Base-by-base conservation (phyloP, 176 grass and related monocot species). In the Avena atlantica region DNA sequence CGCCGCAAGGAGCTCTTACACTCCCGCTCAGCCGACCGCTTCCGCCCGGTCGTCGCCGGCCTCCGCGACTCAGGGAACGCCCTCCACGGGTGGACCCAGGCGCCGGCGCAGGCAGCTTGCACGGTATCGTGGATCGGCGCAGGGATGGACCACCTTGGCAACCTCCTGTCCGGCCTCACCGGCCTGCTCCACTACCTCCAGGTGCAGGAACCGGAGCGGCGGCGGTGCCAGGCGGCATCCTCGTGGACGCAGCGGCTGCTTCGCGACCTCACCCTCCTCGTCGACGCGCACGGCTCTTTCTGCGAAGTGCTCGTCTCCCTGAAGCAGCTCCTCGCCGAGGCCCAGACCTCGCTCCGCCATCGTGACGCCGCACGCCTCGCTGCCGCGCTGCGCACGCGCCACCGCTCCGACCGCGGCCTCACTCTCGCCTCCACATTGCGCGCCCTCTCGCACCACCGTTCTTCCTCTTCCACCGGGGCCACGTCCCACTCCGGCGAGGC, bases 181-280 rank as follows among this genome's bases (percentile, higher is more conserved):
- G 87, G 88, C 42, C 68, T 92, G 36, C 76, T 94, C 59, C 87
- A 78, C 51, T 85, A 92, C 72, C 88, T 90, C 13, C 81, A 86
- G 50, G 93, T 82, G 29, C 66, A 71, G 21, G 92, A 90, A 40
- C 89, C 87, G 40, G 76, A 85, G 79, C 80, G 49, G 12, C 76
- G 45, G 8, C 70, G 3, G 17, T 16, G 79, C 21, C 37, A 42
- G 8, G 1, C 19, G 40, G 59, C 82, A 7, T 36, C 66, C 2
- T 37, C 71, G 14, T 89, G 83, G 83, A 31, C 85, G 27, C 85
- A 92, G 25, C 85, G 82, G 9, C 79, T 92, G 4, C 85, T 92
- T 0, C 85, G 83, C 29, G 90, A 92, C 67, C 85, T 92, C 85
- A 64, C 90, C 59, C 78, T 86, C 67, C 83, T 92, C 45, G 87